Conservation (phyloP, 306 rosid genomes). For the Prunus padus region DNA sequence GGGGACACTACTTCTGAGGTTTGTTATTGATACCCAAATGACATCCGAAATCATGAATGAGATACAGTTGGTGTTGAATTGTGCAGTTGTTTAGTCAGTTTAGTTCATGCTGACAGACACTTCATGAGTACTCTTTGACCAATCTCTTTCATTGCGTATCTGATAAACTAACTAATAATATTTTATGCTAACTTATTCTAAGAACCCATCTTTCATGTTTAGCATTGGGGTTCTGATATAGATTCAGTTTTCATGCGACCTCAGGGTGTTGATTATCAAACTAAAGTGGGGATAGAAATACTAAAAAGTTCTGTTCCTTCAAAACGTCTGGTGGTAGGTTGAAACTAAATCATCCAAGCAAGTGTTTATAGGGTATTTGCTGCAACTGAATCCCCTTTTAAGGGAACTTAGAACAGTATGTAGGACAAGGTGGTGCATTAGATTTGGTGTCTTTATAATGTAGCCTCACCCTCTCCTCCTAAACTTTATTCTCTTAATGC, state of each 20-base stretch:
- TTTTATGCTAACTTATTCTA: background rate
- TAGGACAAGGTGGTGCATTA: background rate
- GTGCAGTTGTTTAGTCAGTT: background rate
- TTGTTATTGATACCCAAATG: slow-evolving; percentile 14
- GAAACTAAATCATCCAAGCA: background rate
- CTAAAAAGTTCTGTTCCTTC: background rate
- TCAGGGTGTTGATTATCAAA: background rate
- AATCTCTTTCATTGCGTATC: background rate
- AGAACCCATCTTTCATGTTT: background rate
- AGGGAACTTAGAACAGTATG: background rate
- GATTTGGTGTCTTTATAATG: background rate
- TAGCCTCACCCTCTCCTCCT: background rate
- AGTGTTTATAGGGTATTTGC: background rate
- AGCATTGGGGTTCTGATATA: background rate
- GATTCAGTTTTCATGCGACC: background rate
- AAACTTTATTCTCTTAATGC: background rate
- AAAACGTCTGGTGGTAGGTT: background rate
- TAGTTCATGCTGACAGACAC: background rate
- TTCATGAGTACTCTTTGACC: background rate
- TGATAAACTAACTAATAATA: background rate
- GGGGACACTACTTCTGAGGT: slow-evolving; percentile 99
- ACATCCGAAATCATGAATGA: background rate
- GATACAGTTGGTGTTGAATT: background rate
- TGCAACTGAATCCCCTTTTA: background rate
- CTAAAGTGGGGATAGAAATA: background rate